These are phyloP conservation scores for Pseudocercospora pini-densiflorae DNA, from an alignment of 2,329 filamentous ascomycete species.

Conservation along the genomic window DNA sequence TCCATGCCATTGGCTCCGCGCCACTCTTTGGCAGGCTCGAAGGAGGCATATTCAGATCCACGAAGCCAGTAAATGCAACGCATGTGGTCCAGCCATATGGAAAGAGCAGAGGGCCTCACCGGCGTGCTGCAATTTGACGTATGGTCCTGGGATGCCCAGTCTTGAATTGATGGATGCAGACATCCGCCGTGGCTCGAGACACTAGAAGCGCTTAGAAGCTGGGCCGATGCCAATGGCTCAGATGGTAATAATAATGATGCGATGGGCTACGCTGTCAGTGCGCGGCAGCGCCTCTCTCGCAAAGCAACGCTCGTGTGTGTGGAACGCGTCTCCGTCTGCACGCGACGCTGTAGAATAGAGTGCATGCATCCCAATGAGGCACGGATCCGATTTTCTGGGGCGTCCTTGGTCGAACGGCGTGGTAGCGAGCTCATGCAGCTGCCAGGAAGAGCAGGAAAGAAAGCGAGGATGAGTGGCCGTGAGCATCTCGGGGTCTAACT, in stretches of 20 bases:
- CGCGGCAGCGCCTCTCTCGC: slow-evolving; percentile 8
- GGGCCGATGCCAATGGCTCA: slow-evolving; percentile 20
- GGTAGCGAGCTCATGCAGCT: slow-evolving; percentile 23
- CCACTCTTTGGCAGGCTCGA: slow-evolving; percentile 3
- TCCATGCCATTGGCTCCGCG: slow-evolving; percentile 20
- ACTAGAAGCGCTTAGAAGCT: slow-evolving; percentile 22
- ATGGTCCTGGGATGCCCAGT: slow-evolving; percentile 10
- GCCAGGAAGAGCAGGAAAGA: slow-evolving; percentile 16
- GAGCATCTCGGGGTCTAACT: slow-evolving; percentile 24
- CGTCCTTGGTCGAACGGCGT: slow-evolving; percentile 16
- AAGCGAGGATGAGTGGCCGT: slow-evolving; percentile 27
- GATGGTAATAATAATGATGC: slow-evolving; percentile 18
- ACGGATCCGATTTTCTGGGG: slow-evolving; percentile 15
- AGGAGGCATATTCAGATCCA: not conserved
- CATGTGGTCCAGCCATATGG: not conserved
- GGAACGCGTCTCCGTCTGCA: slow-evolving; percentile 23
- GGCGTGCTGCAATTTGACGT: slow-evolving; percentile 22
- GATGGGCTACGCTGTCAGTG: slow-evolving; percentile 18
- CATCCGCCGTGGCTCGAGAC: slow-evolving; percentile 15
- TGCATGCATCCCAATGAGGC: slow-evolving; percentile 18
- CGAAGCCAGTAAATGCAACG: not conserved
- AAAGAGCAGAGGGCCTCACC: not conserved
- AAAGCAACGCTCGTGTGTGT: slow-evolving; percentile 14
- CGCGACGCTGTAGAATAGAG: slow-evolving; percentile 19
- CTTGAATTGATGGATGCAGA: slow-evolving; percentile 3